These are phyloP conservation scores for Euclidium syriacum DNA, from an alignment of 345 rosid species.

Conservation along the genomic window DNA sequence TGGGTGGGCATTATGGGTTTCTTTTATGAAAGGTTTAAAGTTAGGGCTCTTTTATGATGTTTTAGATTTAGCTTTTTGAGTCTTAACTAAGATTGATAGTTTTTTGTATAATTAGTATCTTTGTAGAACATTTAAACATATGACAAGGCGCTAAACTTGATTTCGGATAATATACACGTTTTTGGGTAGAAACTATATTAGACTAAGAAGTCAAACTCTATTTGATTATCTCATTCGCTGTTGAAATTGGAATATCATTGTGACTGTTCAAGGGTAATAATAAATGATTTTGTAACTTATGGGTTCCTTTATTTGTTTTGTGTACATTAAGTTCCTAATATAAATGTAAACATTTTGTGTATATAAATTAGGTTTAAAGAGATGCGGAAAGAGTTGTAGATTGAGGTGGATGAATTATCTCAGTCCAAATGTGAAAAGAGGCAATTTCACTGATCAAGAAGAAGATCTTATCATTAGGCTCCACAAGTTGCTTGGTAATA, in stretches of 20 bases:
- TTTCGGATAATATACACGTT: not conserved
- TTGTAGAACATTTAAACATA: not conserved
- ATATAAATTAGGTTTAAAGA: slow-evolving; percentile 38
- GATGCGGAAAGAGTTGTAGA: slow-evolving; percentile 72
- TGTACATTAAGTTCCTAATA: not conserved
- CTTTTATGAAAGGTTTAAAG: not conserved
- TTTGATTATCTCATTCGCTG: not conserved
- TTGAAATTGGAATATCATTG: not conserved
- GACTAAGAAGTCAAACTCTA: not conserved
- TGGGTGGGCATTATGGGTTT: not conserved
- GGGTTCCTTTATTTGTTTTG: not conserved
- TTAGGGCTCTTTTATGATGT: not conserved
- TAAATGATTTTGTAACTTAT: not conserved
- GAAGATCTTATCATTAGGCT: slow-evolving; percentile 62
- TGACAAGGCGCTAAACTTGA: not conserved
- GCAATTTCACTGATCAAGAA: slow-evolving; percentile 47
- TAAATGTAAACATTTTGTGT: not conserved
- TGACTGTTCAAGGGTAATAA: not conserved
- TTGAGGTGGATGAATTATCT: slow-evolving; percentile 63
- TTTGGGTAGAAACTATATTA: not conserved
- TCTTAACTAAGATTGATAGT: not conserved
- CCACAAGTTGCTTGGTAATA: slow-evolving; percentile 60
- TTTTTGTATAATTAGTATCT: not conserved
- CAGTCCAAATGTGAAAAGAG: slow-evolving; percentile 47
- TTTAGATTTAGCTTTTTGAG: not conserved